A percentile compares a stretch with the other conserved stretches of the same genome.
Evolutionary conservation across 1,139 yeast genomes (phyloP).

Genomic region (Magnusiomyces sp.): DNA sequence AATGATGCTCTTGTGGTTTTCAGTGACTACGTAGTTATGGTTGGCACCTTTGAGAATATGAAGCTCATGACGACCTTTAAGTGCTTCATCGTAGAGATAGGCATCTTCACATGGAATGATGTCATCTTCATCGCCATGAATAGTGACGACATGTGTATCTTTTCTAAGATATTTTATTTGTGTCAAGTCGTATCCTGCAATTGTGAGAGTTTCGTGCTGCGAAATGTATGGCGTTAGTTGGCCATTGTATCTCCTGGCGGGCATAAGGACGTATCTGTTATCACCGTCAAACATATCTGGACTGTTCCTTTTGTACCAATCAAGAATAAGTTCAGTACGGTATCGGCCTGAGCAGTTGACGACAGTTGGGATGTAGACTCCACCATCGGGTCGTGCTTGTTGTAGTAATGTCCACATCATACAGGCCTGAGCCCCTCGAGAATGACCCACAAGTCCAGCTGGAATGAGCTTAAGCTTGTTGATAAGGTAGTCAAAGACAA

Average conservation of each 20-base stretch:
- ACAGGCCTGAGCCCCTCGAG: slow-evolving; percentile 75
- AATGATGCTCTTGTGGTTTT: background rate
- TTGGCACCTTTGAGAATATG: slow-evolving; percentile 60
- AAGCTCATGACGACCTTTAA: slow-evolving; percentile 52
- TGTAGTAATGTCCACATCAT: slow-evolving; percentile 57
- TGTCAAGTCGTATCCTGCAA: slow-evolving; percentile 45
- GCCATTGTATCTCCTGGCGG: slow-evolving; percentile 35
- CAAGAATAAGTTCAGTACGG: slow-evolving; percentile 25
- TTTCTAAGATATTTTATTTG: slow-evolving; percentile 35
- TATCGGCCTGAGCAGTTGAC: slow-evolving; percentile 70
- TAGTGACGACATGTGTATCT: slow-evolving; percentile 49
- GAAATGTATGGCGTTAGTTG: slow-evolving; percentile 25
- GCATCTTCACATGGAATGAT: slow-evolving; percentile 61
- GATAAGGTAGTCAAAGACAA: slow-evolving; percentile 35
- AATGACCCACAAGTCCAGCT: slow-evolving; percentile 56
- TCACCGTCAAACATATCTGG: slow-evolving; percentile 31
- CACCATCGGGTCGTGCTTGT: slow-evolving; percentile 25
- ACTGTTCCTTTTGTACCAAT: slow-evolving; percentile 29
- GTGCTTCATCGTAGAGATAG: slow-evolving; percentile 46
- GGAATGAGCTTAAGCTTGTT: slow-evolving; percentile 31
- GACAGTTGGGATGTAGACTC: slow-evolving; percentile 48
- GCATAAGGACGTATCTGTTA: slow-evolving; percentile 32
- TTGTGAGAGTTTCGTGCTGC: slow-evolving; percentile 44
- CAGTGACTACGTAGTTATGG: slow-evolving; percentile 47
- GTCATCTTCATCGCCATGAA: slow-evolving; percentile 63